Evolutionary conservation across 1,284 basidiomycete genomes (phyloP).

Genomic region (Pulchroboletus neoregius): DNA sequence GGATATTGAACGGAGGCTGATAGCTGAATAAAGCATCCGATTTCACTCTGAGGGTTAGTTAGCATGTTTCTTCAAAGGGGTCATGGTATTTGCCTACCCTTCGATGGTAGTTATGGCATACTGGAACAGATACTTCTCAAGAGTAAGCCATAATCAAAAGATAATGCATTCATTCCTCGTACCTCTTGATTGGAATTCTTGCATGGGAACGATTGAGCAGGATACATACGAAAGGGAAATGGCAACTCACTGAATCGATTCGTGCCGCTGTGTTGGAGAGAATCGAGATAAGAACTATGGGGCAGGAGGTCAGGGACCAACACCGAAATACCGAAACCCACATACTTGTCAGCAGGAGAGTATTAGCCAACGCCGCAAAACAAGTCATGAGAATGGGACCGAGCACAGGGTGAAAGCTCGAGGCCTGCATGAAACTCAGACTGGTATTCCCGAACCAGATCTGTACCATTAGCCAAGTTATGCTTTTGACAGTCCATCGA

Average conservation of each 20-base stretch:
- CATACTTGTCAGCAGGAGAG: conserved; percentile 75
- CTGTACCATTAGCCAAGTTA: conserved; percentile 78
- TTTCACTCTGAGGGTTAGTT: conserved; percentile 56
- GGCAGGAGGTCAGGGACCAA: background rate
- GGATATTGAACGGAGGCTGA: conserved; percentile 80
- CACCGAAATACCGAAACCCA: conserved; percentile 5
- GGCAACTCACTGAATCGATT: conserved; percentile 64
- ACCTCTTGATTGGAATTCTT: conserved; percentile 84
- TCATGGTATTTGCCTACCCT: conserved; percentile 49
- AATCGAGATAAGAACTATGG: conserved; percentile 75
- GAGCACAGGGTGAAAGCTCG: conserved; percentile 78
- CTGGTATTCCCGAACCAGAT: conserved; percentile 84
- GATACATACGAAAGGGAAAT: background rate
- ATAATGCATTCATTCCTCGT: conserved; percentile 12
- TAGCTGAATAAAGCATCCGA: conserved; percentile 89
- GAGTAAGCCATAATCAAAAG: conserved; percentile 9
- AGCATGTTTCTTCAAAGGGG: background rate
- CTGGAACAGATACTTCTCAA: conserved; percentile 76
- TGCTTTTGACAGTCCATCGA: conserved; percentile 65
- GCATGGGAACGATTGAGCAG: conserved; percentile 4
- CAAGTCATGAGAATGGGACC: conserved; percentile 83
- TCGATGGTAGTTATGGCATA: conserved; percentile 84
- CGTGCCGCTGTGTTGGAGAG: conserved; percentile 81
- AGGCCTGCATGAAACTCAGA: conserved; percentile 63
- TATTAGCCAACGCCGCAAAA: conserved; percentile 81